These are phyloP conservation scores for Salix purpurea DNA, from an alignment of 345 rosid species.

Conservation along the genomic window DNA sequence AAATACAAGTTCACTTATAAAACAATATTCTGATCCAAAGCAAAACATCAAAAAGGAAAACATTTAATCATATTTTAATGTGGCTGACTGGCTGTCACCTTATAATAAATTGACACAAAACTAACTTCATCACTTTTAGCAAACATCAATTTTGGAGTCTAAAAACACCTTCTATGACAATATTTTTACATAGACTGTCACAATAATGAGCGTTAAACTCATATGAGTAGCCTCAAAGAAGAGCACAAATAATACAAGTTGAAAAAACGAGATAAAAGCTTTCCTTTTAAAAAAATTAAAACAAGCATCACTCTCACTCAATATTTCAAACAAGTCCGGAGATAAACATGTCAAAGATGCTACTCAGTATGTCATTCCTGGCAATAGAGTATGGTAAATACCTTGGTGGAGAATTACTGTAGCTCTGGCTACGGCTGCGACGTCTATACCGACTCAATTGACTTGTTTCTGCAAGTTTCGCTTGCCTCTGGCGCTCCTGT, in stretches of 20 bases:
- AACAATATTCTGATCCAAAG: background rate
- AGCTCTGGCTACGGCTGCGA: slow-evolving; percentile 80
- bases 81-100: background rate
- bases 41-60: background rate
- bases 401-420: slow-evolving; percentile 88
- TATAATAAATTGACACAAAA: background rate
- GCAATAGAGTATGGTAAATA: slow-evolving; percentile 12
- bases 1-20: background rate
- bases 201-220: background rate
- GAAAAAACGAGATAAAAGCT: background rate
- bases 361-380: background rate
- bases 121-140: background rate
- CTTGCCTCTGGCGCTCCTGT: slow-evolving; percentile 86
- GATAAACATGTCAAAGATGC: background rate
- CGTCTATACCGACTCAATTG: slow-evolving; percentile 57
- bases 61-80: background rate
- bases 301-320: background rate
- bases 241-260: too few relatives aligned
- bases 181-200: background rate
- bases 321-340: background rate
- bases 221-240: background rate
- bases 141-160: background rate
- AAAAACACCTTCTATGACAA: background rate
- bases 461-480: slow-evolving; percentile 88
- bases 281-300: background rate